These are phyloP conservation scores for Coprinellus aureogranulatus DNA, from an alignment of 768 basidiomycete species.

Conservation along the genomic window DNA sequence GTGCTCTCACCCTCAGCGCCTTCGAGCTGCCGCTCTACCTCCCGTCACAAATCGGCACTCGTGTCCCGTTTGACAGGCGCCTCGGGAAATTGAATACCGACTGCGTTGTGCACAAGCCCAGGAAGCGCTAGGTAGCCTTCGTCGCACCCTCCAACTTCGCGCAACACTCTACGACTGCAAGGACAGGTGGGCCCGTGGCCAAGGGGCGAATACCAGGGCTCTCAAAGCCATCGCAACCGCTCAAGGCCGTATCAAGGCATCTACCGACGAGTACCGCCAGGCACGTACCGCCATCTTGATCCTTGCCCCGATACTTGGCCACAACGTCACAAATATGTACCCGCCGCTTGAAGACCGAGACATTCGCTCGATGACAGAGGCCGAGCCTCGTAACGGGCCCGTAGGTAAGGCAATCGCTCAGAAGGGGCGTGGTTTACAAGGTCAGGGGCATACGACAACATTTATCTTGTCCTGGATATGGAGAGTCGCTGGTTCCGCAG, in stretches of 20 bases:
- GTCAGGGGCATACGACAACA: slow-evolving; percentile 3
- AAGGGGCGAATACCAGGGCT: slow-evolving; percentile 23
- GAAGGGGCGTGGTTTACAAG: too few species aligned
- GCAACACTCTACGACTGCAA: slow-evolving; percentile 20
- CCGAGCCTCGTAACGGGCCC: too few species aligned
- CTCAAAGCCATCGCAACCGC: slow-evolving; percentile 14
- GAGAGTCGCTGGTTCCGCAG: too few species aligned
- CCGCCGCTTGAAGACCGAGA: background rate
- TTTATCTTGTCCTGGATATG: too few species aligned
- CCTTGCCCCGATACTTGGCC: too few species aligned
- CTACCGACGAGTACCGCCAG: slow-evolving; percentile 16
- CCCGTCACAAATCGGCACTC: slow-evolving; percentile 17
- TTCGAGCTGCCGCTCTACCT: slow-evolving; percentile 17
- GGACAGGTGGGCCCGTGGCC: slow-evolving; percentile 17
- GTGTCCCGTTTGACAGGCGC: background rate
- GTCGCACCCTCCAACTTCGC: slow-evolving; percentile 19
- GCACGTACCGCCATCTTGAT: background rate
- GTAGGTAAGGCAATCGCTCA: too few species aligned
- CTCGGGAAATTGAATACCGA: slow-evolving; percentile 17
- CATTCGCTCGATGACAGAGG: background rate
- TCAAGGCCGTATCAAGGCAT: slow-evolving; percentile 15
- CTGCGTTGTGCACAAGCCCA: slow-evolving; percentile 23
- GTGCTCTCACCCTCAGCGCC: too few species aligned
- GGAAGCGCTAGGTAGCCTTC: slow-evolving; percentile 20
- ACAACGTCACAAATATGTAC: background rate